These are phyloP conservation scores for Parafenestella ontariensis DNA, from an alignment of 2,329 filamentous ascomycete genomes.

Conservation along the genomic window DNA sequence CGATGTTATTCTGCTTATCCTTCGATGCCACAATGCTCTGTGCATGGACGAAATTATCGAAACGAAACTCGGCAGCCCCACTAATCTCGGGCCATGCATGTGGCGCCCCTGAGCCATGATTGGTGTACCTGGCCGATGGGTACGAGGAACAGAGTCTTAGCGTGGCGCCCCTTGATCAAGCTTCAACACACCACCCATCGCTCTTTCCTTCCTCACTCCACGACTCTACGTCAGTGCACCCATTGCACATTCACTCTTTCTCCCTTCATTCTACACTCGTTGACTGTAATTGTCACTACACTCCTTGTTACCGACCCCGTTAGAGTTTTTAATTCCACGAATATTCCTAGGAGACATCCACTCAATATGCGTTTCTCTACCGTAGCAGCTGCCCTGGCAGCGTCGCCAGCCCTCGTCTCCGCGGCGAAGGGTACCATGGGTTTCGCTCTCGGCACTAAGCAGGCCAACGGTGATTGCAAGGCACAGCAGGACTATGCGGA, in stretches of 20 bases:
- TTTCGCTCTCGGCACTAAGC: slow-evolving; percentile 72
- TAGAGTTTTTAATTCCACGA: neutral
- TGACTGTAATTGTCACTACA: no score
- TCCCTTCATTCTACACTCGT: slow-evolving; percentile 23
- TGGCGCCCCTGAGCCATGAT: slow-evolving; percentile 12
- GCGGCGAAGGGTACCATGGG: slow-evolving; percentile 64
- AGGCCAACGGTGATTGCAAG: slow-evolving; percentile 67
- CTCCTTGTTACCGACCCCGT: no score
- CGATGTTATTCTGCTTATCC: neutral
- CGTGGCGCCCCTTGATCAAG: slow-evolving; percentile 37
- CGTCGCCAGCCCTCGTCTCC: slow-evolving; percentile 57
- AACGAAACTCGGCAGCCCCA: slow-evolving; percentile 18
- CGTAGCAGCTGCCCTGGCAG: slow-evolving; percentile 41
- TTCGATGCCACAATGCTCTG: neutral
- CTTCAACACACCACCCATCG: slow-evolving; percentile 17
- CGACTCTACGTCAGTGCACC: slow-evolving; percentile 25
- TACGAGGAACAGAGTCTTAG: slow-evolving; percentile 14
- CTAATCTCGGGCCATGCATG: slow-evolving; percentile 9
- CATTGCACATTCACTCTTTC: slow-evolving; percentile 36
- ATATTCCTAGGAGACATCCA: slow-evolving; percentile 4
- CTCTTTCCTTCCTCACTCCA: slow-evolving; percentile 19
- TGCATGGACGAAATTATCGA: neutral
- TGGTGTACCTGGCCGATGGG: slow-evolving; percentile 22
- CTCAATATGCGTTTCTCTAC: slow-evolving; percentile 46
- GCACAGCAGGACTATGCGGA: slow-evolving; percentile 65